phyloP scores from a whole-genome alignment of 306 rosid species.

The Spatholobus suberectus region DNA sequence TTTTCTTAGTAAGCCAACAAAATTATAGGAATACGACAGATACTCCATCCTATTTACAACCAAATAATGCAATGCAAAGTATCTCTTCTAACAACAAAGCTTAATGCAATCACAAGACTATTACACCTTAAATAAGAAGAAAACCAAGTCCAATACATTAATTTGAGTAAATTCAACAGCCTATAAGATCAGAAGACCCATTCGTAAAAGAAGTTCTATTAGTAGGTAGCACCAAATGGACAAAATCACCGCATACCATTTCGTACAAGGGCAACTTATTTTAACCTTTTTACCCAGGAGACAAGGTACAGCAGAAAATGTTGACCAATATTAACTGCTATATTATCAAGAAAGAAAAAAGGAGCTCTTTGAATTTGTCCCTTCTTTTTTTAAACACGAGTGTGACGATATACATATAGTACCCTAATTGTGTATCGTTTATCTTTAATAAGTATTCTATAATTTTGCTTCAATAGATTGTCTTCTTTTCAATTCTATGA shows the following conservation, averaged over 20 bases:
- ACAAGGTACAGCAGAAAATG: background rate
- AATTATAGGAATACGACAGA: background rate
- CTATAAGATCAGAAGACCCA: background rate
- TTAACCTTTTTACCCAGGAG: background rate
- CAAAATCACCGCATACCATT: background rate
- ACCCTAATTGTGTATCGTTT: no score
- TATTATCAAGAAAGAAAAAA: background rate
- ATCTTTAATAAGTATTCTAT: background rate
- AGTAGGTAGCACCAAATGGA: background rate
- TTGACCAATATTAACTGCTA: background rate
- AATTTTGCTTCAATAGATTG: background rate
- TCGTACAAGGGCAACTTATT: background rate
- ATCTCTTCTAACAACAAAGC: background rate
- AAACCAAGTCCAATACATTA: background rate
- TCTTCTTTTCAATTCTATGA: conserved; percentile 10
- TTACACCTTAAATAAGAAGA: background rate
- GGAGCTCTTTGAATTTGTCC: background rate
- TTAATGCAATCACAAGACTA: background rate
- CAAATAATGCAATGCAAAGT: background rate
- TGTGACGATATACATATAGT: no score
- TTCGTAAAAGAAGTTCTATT: background rate
- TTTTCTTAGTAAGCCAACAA: background rate
- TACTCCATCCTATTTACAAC: background rate
- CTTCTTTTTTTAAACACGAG: background rate
- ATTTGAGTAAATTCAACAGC: background rate